phyloP scores from a whole-genome alignment of 106 monocot species.

The Chionographis japonica region DNA sequence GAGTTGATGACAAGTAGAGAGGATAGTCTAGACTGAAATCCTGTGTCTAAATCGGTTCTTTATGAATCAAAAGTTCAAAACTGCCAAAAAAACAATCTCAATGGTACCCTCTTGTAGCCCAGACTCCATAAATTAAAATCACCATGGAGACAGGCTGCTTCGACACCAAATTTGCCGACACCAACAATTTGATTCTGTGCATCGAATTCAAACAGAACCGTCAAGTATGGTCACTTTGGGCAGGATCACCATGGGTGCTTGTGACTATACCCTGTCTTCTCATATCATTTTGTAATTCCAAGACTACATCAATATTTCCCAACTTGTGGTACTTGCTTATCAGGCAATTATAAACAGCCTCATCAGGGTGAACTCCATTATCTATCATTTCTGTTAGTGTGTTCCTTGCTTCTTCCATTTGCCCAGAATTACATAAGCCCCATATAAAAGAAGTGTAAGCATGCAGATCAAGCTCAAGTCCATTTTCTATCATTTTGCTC shows the following conservation, averaged over 20 bases:
- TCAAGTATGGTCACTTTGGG: slow-evolving; percentile 6
- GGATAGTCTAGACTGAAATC: too few relatives aligned
- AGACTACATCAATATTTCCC: slow-evolving; percentile 44
- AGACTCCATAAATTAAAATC: slow-evolving; percentile 11
- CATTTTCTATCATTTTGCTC: slow-evolving; percentile 60
- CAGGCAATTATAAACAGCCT: slow-evolving; percentile 69
- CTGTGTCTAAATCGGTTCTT: too few relatives aligned
- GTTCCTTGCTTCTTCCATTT: slow-evolving; percentile 56
- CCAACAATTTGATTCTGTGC: background rate
- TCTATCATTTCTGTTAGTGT: slow-evolving; percentile 59
- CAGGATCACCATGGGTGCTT: slow-evolving; percentile 5
- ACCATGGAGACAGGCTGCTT: slow-evolving; percentile 7
- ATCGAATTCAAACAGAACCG: slow-evolving; percentile 1
- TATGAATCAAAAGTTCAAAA: too few relatives aligned
- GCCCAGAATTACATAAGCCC: slow-evolving; percentile 64
- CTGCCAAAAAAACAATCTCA: background rate
- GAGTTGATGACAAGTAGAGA: background rate
- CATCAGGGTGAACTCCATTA: slow-evolving; percentile 57
- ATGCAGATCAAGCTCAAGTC: slow-evolving; percentile 59
- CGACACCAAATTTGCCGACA: background rate
- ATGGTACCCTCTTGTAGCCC: background rate
- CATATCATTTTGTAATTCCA: slow-evolving; percentile 60
- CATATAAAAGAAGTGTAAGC: slow-evolving; percentile 66
- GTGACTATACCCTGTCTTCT: slow-evolving; percentile 27
- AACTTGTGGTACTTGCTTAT: slow-evolving; percentile 57